Conservation (phyloP, 2,329 filamentous ascomycete genomes). For the Boeremia lycopersici region DNA sequence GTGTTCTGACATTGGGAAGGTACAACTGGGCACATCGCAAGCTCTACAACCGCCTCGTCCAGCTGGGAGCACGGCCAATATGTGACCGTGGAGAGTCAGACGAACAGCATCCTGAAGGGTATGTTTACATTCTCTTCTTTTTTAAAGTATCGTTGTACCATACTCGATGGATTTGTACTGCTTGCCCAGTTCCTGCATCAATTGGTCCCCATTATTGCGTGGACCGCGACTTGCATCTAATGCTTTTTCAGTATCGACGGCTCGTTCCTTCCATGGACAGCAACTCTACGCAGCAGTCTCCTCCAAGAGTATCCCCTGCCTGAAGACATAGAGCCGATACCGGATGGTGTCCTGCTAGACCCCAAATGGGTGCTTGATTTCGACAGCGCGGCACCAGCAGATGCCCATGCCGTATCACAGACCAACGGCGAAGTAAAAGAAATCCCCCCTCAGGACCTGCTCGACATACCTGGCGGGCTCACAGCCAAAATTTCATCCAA, state of each 20-base stretch:
- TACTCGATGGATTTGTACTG: neutral
- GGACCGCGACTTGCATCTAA: no score
- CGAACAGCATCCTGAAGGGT: conserved; percentile 93
- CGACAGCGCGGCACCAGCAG: conserved; percentile 10
- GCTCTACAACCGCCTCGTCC: conserved; percentile 79
- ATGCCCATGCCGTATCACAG: neutral
- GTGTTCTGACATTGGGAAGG: conserved; percentile 51
- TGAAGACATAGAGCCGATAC: conserved; percentile 69
- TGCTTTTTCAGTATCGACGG: conserved; percentile 70
- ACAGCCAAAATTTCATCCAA: conserved; percentile 69
- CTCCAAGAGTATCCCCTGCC: conserved; percentile 73
- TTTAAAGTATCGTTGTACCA: neutral
- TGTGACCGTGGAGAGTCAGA: conserved; percentile 85
- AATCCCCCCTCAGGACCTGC: conserved; percentile 50
- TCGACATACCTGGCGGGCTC: conserved; percentile 65
- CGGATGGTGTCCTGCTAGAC: conserved; percentile 74
- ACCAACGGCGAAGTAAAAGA: conserved; percentile 18
- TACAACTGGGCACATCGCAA: conserved; percentile 95
- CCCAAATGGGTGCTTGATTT: conserved; percentile 71
- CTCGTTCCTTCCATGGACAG: conserved; percentile 78
- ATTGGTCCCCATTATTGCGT: no score
- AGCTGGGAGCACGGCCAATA: conserved; percentile 80
- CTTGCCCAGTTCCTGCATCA: neutral
- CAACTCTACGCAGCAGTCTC: conserved; percentile 69
- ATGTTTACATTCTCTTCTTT: conserved; percentile 38